Conservation (phyloP, 257 asterid species). For the Fraxinus pennsylvanica region DNA sequence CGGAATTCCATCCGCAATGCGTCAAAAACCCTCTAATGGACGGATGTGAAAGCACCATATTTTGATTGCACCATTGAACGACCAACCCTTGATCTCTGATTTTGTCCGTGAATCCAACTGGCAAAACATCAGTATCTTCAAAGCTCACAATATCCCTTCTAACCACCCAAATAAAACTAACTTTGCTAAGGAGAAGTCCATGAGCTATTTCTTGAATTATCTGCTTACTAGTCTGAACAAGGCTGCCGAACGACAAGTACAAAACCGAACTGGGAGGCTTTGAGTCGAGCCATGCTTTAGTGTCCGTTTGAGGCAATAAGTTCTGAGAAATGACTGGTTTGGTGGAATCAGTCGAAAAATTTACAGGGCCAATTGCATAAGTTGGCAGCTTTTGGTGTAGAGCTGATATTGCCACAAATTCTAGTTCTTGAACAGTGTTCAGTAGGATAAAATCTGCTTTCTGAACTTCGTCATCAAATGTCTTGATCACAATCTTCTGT, state of each 20-base stretch:
- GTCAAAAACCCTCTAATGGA: conserved; percentile 53
- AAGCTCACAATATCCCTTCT: conserved; percentile 41
- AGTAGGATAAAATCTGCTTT: conserved; percentile 63
- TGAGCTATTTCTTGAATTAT: conserved; percentile 49
- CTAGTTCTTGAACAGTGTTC: conserved; percentile 68
- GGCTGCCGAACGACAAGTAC: conserved; percentile 67
- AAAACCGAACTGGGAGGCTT: conserved; percentile 51
- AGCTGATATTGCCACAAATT: conserved; percentile 40
- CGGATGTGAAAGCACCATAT: conserved; percentile 29
- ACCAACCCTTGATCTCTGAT: conserved; percentile 38
- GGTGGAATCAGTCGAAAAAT: conserved; percentile 25
- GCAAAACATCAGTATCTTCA: conserved; percentile 19
- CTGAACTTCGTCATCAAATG: conserved; percentile 48
- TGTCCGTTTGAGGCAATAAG: conserved; percentile 48
- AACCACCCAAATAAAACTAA: conserved; percentile 63
- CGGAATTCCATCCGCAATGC: conserved; percentile 61
- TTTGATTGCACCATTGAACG: conserved; percentile 50
- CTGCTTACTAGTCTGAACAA: conserved; percentile 30
- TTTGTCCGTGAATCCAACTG: conserved; percentile 27
- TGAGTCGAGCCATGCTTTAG: conserved; percentile 47
- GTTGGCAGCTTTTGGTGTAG: conserved; percentile 37
- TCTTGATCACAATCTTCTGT: conserved; percentile 29
- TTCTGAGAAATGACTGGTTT: conserved; percentile 31
- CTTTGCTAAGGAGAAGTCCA: conserved; percentile 52
- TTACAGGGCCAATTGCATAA: conserved; percentile 59